Conservation (phyloP, 2,329 filamentous ascomycete species). For the Cordyceps fumosorosea region DNA sequence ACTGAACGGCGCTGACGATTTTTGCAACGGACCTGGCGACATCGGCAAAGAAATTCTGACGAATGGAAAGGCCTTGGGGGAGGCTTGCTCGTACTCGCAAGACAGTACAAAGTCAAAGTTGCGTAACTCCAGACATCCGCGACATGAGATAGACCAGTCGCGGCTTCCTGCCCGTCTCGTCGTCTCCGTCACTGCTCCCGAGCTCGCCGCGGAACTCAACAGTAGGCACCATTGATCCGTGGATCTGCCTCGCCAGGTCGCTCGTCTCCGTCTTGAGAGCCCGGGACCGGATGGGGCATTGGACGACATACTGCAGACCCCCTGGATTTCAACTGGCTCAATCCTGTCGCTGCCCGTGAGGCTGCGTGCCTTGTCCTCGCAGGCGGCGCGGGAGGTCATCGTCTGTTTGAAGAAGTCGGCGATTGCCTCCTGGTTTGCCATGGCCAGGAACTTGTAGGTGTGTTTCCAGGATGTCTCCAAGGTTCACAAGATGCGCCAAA, state of each 20-base stretch:
- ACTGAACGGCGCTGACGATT: slow-evolving; percentile 22
- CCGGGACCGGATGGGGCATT: slow-evolving; percentile 31
- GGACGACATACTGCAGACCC: slow-evolving; percentile 31
- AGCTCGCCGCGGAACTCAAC: slow-evolving; percentile 24
- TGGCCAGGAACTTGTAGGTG: too few species aligned
- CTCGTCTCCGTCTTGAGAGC: slow-evolving; percentile 24
- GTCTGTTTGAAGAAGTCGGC: neutral
- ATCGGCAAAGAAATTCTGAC: slow-evolving; percentile 30
- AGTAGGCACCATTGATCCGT: slow-evolving; percentile 23
- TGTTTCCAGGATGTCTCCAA: too few species aligned
- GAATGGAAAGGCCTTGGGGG: slow-evolving; percentile 24
- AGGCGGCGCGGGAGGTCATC: neutral
- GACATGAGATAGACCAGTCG: slow-evolving; percentile 32
- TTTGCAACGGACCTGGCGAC: slow-evolving; percentile 25
- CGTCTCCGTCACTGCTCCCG: slow-evolving; percentile 9
- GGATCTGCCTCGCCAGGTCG: slow-evolving; percentile 24
- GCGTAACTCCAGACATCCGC: slow-evolving; percentile 26
- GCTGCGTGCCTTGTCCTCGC: neutral
- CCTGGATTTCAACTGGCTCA: slow-evolving; percentile 28
- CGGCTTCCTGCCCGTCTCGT: slow-evolving; percentile 21
- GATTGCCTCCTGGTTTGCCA: too few species aligned
- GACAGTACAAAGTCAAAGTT: slow-evolving; percentile 31
- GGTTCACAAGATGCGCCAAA: too few species aligned
- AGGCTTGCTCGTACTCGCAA: slow-evolving; percentile 28
- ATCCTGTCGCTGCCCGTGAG: slow-evolving; percentile 24